Evolutionary conservation across 2,329 filamentous ascomycete species (phyloP).

Genomic region (Talaromyces albobiverticillius): DNA sequence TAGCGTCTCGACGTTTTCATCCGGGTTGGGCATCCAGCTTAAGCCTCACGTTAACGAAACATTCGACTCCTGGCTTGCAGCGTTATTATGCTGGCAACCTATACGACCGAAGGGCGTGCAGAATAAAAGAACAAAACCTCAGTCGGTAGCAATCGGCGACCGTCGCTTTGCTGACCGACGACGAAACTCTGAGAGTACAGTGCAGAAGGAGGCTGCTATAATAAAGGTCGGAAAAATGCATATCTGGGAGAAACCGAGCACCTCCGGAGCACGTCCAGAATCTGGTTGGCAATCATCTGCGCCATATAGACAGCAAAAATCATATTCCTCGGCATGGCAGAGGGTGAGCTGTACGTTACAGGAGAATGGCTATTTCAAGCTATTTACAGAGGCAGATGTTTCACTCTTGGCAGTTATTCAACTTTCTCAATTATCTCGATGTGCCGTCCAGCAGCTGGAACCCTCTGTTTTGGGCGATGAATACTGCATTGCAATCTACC

Average conservation of each 20-base stretch:
- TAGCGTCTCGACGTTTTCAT: conserved; percentile 48
- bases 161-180: conserved; percentile 42
- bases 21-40: conserved; percentile 46
- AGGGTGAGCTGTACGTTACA: conserved; percentile 89
- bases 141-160: conserved; percentile 43
- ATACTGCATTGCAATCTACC: conserved; percentile 92
- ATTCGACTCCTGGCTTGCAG: conserved; percentile 52
- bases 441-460: conserved; percentile 86
- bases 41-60: conserved; percentile 50
- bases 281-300: conserved; percentile 47
- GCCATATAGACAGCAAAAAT: conserved; percentile 53
- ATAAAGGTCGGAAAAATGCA: conserved; percentile 94
- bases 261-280: conserved; percentile 34
- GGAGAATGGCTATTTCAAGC: conserved; percentile 90
- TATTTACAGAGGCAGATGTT: conserved; percentile 82
- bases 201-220: conserved; percentile 70
- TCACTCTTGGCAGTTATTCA: conserved; percentile 79
- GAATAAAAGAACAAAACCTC: conserved; percentile 50
- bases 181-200: conserved; percentile 46
- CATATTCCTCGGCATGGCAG: conserved; percentile 69
- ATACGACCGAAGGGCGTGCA: conserved; percentile 50
- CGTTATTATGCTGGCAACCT: conserved; percentile 52
- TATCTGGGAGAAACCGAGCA: conserved; percentile 77
- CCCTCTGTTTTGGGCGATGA: conserved; percentile 88
- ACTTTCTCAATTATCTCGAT: conserved; percentile 81